A percentile compares a stretch with the other conserved stretches of the same genome.
Evolutionary conservation across 768 basidiomycete species (phyloP).

Genomic region (Cantharellus cinnabarinus): DNA sequence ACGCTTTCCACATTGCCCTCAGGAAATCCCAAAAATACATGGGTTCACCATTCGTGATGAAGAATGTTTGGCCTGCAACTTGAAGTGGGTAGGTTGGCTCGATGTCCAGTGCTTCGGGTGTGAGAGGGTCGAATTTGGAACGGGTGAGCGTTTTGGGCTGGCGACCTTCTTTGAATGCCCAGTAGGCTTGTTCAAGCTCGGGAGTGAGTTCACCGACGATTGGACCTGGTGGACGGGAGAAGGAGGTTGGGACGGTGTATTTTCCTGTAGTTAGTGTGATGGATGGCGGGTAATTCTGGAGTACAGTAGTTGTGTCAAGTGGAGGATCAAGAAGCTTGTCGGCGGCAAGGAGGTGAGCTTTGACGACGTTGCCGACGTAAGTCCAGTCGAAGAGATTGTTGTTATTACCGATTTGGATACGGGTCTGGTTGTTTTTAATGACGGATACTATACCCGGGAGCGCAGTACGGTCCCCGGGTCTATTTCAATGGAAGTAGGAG

Average conservation of each 20-base stretch:
- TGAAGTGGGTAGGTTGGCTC: constrained; percentile 30
- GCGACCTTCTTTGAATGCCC: constrained; percentile 31
- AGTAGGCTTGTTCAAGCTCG: constrained; percentile 35
- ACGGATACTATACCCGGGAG: constrained; percentile 63
- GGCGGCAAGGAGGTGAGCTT: constrained; percentile 82
- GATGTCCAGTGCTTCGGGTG: constrained; percentile 33
- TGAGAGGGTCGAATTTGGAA: constrained; percentile 66
- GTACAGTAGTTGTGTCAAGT: constrained; percentile 24
- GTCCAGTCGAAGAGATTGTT: constrained; percentile 91
- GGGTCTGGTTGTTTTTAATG: constrained; percentile 62
- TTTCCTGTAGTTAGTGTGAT: constrained; percentile 45
- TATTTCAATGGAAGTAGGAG: constrained; percentile 15
- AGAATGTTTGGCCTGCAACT: constrained; percentile 86
- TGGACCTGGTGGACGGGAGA: constrained; percentile 67
- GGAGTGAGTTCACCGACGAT: constrained; percentile 35
- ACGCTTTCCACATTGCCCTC: constrained; percentile 56
- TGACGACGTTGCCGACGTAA: constrained; percentile 87
- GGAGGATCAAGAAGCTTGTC: constrained; percentile 45
- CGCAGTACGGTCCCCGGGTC: constrained; percentile 80
- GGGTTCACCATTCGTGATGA: constrained; percentile 94
- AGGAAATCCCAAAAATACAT: constrained; percentile 92
- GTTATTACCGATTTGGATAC: constrained; percentile 87
- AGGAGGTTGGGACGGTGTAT: constrained; percentile 54
- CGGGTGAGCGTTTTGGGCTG: constrained; percentile 28
- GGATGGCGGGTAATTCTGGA: constrained; percentile 29